A percentile compares a stretch with the other conserved stretches of the same genome.
Conservation (phyloP, 2,329 filamentous ascomycete species). For the Aphanoascus verrucosus region DNA sequence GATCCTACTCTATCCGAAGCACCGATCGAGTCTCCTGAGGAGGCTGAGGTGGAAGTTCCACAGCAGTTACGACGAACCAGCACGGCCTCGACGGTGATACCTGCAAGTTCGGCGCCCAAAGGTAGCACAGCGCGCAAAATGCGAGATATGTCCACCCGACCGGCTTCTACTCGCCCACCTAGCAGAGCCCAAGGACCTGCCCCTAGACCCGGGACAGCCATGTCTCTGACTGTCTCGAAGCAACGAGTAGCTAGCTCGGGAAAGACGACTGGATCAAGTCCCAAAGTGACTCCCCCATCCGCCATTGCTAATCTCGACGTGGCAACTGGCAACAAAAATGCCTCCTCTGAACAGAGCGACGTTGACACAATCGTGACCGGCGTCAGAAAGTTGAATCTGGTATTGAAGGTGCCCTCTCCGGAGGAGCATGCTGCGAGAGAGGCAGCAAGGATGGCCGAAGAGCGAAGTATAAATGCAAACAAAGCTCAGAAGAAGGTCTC, state of each 20-base stretch:
- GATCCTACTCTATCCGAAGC: constrained; percentile 18
- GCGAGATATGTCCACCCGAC: not conserved
- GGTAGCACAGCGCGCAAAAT: not conserved
- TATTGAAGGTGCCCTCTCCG: constrained; percentile 47
- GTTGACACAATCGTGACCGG: constrained; percentile 42
- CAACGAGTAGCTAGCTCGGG: not conserved
- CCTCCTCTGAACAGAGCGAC: not conserved
- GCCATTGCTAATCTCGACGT: not conserved
- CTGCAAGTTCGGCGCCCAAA: constrained; percentile 17
- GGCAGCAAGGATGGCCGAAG: constrained; percentile 34
- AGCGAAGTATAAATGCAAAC: constrained; percentile 23
- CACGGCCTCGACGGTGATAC: constrained; percentile 22
- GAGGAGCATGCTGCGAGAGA: constrained; percentile 48
- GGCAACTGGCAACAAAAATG: not conserved
- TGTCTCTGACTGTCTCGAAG: not conserved
- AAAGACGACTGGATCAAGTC: not conserved
- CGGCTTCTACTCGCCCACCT: constrained; percentile 3
- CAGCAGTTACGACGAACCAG: constrained; percentile 23
- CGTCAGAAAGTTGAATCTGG: constrained; percentile 45
- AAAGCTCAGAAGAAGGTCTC: not conserved
- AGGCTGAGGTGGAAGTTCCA: not conserved
- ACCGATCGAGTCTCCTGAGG: constrained; percentile 11
- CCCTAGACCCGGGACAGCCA: not conserved
- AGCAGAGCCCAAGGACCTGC: not conserved
- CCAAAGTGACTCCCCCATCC: not conserved